These are phyloP conservation scores for Oidium heveae DNA, from an alignment of 2,329 filamentous ascomycete genomes.

Conservation along the genomic window DNA sequence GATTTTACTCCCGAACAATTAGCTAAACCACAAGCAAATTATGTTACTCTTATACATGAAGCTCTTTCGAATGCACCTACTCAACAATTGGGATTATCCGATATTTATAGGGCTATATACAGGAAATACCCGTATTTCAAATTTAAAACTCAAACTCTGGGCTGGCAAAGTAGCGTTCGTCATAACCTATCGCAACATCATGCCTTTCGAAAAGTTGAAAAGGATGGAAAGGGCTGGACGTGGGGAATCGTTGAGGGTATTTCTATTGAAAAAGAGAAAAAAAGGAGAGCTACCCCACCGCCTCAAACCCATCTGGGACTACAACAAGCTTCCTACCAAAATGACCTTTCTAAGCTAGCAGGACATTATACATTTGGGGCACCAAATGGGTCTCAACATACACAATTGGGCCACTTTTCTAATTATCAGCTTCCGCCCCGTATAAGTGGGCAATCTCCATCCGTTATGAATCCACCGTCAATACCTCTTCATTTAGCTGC, in stretches of 20 bases:
- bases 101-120: slow-evolving; percentile 33
- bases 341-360: slow-evolving; percentile 4
- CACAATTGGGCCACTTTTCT: slow-evolving; percentile 2
- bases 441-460: slow-evolving; percentile 4
- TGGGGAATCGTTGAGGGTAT: slow-evolving; percentile 28
- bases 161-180: slow-evolving; percentile 36
- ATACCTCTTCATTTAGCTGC: slow-evolving; percentile 8
- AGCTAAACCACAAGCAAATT: slow-evolving; percentile 34
- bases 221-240: slow-evolving; percentile 27
- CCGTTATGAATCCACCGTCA: slow-evolving; percentile 2
- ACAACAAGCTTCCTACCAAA: slow-evolving; percentile 9
- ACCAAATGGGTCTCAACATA: not conserved
- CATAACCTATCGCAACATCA: slow-evolving; percentile 32
- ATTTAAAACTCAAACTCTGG: slow-evolving; percentile 24
- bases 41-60: slow-evolving; percentile 30
- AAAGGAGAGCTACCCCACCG: slow-evolving; percentile 16
- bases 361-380: slow-evolving; percentile 4
- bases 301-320: slow-evolving; percentile 14
- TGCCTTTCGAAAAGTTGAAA: slow-evolving; percentile 27
- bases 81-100: slow-evolving; percentile 28
- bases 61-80: slow-evolving; percentile 23
- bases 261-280: slow-evolving; percentile 31
- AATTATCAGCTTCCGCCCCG: slow-evolving; percentile 2
- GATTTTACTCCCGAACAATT: slow-evolving; percentile 49
- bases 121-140: slow-evolving; percentile 32